Percentiles rank a stretch among this genome's conserved stretches.
These are phyloP conservation scores for Mycena crocata DNA, from an alignment of 768 basidiomycete genomes.

Conservation along the genomic window DNA sequence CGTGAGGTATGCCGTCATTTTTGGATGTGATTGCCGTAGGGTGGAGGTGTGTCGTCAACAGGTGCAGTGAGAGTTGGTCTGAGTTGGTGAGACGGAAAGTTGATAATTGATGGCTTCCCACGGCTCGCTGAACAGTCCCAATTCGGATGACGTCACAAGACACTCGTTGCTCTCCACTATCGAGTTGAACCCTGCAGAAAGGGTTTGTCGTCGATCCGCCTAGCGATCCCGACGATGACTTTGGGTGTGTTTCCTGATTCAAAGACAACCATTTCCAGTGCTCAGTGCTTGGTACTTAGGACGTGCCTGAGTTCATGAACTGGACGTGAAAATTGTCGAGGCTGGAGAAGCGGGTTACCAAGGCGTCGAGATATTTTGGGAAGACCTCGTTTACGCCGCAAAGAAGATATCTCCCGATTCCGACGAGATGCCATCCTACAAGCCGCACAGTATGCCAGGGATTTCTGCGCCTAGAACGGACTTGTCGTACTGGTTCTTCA, in stretches of 20 bases:
- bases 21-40: too few relatives aligned
- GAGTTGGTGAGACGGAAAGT: too few relatives aligned
- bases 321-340: constrained; percentile 15
- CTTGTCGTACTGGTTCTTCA: constrained; percentile 5
- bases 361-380: constrained; percentile 21
- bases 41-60: too few relatives aligned
- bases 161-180: too few relatives aligned
- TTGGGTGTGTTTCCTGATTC: neutral
- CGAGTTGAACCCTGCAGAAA: too few relatives aligned
- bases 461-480: constrained; percentile 5
- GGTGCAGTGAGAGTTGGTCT: too few relatives aligned
- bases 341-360: constrained; percentile 12
- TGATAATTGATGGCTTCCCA: too few relatives aligned
- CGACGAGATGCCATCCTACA: constrained; percentile 4
- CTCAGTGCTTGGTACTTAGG: neutral
- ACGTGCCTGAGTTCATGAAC: constrained; percentile 16
- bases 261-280: neutral
- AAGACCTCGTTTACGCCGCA: constrained; percentile 14
- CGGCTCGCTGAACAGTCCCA: too few relatives aligned
- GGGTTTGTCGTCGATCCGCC: neutral
- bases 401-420: constrained; percentile 3
- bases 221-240: constrained; percentile 3
- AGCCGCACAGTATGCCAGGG: constrained; percentile 1
- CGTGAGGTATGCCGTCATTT: too few relatives aligned
- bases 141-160: too few relatives aligned